Percentiles rank a stretch among this genome's conserved stretches.
phyloP scores from a whole-genome alignment of 495 filamentous ascomycete genomes.

The Hyphodiscus hymeniophilus region DNA sequence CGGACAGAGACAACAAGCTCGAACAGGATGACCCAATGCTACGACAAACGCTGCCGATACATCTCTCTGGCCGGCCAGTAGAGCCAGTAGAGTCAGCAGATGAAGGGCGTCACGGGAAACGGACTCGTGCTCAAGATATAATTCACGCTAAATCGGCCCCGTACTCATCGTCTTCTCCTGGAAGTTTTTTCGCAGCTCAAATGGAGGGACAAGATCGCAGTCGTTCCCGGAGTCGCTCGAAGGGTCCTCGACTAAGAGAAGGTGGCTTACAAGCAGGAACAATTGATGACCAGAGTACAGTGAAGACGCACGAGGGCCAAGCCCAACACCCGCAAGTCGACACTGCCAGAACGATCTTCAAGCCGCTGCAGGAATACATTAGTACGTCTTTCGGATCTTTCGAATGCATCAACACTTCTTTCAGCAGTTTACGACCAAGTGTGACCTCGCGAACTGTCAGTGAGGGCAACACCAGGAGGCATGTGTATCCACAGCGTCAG shows the following conservation, averaged over 20 bases:
- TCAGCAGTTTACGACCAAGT: slow-evolving; percentile 39
- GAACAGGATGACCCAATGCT: not conserved
- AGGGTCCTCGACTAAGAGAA: not conserved
- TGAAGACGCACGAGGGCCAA: not conserved
- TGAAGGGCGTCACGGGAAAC: not conserved
- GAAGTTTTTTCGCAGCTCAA: slow-evolving; percentile 10
- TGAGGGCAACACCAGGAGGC: slow-evolving; percentile 26
- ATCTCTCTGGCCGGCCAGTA: not conserved
- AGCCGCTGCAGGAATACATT: slow-evolving; percentile 68
- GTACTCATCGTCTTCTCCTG: slow-evolving; percentile 18
- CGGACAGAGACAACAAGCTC: not conserved
- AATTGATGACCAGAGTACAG: not conserved
- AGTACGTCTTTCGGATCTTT: slow-evolving; percentile 56
- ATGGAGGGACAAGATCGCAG: slow-evolving; percentile 8
- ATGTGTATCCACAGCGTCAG: not conserved
- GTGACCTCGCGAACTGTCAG: slow-evolving; percentile 29
- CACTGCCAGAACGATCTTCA: slow-evolving; percentile 45
- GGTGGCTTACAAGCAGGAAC: not conserved
- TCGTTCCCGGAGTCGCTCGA: not conserved
- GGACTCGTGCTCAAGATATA: not conserved
- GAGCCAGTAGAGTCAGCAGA: not conserved
- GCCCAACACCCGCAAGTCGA: not conserved
- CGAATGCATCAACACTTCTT: slow-evolving; percentile 67
- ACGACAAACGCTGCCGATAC: slow-evolving; percentile 1
- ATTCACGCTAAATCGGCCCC: slow-evolving; percentile 1